A percentile compares a stretch with the other conserved stretches of the same genome.
phyloP scores from a whole-genome alignment of 73 alveolate species.

The Urostyla sp. region DNA sequence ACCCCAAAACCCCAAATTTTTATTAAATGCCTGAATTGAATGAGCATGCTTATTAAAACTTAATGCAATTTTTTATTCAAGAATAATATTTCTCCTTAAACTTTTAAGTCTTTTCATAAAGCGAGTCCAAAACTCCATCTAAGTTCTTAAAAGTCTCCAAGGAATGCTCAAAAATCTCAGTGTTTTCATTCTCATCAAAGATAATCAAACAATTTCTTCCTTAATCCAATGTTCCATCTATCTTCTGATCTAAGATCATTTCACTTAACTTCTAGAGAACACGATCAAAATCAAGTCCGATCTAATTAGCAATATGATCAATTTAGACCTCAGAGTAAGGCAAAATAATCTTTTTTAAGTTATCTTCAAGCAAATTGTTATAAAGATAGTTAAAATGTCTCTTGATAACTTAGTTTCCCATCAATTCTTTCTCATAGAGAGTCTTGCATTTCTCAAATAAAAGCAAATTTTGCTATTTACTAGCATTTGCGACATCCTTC shows the following conservation, averaged over 20 bases:
- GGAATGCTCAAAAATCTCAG: conserved; percentile 34
- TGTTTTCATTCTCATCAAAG: conserved; percentile 73
- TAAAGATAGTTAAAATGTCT: conserved; percentile 83
- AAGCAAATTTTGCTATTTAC: conserved; percentile 76
- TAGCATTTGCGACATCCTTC: conserved; percentile 87
- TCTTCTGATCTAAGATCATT: conserved; percentile 93
- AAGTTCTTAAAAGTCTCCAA: conserved; percentile 30
- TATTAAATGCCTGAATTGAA: no score
- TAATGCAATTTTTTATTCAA: not conserved
- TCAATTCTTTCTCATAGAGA: conserved; percentile 75
- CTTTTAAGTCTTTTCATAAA: conserved; percentile 57
- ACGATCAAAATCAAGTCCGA: conserved; percentile 67
- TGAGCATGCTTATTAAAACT: no score
- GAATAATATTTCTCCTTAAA: conserved; percentile 24
- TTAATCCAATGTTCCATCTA: conserved; percentile 94
- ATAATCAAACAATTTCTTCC: conserved; percentile 93
- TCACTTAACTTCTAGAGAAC: conserved; percentile 88
- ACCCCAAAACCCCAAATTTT: no score
- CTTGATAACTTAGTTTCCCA: conserved; percentile 78
- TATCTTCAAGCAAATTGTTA: conserved; percentile 86
- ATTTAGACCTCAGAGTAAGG: conserved; percentile 94
- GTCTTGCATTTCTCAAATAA: conserved; percentile 82
- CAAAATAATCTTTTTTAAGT: conserved; percentile 86
- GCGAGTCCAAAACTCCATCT: conserved; percentile 52
- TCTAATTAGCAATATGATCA: conserved; percentile 84